These are phyloP conservation scores for Cladophialophora bantiana DNA, from an alignment of 2,329 filamentous ascomycete species.

Conservation along the genomic window DNA sequence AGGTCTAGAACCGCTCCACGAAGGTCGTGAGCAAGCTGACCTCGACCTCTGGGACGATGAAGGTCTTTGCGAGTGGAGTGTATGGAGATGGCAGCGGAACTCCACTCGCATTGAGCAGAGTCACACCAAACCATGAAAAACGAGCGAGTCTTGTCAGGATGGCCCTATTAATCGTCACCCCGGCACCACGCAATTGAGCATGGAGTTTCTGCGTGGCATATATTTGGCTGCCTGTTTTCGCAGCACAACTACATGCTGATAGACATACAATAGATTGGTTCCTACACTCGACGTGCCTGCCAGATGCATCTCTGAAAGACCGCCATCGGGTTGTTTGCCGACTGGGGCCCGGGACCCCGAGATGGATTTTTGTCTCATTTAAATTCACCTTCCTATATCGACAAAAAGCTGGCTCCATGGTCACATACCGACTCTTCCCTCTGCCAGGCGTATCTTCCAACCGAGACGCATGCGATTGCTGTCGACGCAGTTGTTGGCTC, in stretches of 20 bases:
- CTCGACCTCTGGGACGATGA: slow-evolving; percentile 55
- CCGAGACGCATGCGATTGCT: not conserved
- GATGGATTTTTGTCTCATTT: not conserved
- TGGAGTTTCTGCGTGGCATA: not conserved
- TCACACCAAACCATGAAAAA: not conserved
- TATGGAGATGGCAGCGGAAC: slow-evolving; percentile 51
- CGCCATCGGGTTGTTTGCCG: not conserved
- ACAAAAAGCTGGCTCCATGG: not conserved
- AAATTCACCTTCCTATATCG: not conserved
- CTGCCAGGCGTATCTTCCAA: not conserved
- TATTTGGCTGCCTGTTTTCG: not conserved
- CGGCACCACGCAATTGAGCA: not conserved
- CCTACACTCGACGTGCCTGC: not conserved
- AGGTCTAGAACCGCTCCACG: slow-evolving; percentile 50
- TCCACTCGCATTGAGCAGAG: not conserved
- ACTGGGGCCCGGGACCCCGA: not conserved
- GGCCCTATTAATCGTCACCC: not conserved
- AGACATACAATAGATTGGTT: not conserved
- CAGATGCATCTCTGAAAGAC: not conserved
- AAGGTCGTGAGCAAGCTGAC: slow-evolving; percentile 54
- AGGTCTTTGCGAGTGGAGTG: slow-evolving; percentile 57
- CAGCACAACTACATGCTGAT: not conserved
- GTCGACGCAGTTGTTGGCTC: slow-evolving; percentile 11
- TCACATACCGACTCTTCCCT: not conserved
- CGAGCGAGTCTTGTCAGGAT: not conserved